A percentile compares a stretch with the other conserved stretches of the same genome.
phyloP scores from a whole-genome alignment of 768 basidiomycete species.

The Xerocomus spinulosus region DNA sequence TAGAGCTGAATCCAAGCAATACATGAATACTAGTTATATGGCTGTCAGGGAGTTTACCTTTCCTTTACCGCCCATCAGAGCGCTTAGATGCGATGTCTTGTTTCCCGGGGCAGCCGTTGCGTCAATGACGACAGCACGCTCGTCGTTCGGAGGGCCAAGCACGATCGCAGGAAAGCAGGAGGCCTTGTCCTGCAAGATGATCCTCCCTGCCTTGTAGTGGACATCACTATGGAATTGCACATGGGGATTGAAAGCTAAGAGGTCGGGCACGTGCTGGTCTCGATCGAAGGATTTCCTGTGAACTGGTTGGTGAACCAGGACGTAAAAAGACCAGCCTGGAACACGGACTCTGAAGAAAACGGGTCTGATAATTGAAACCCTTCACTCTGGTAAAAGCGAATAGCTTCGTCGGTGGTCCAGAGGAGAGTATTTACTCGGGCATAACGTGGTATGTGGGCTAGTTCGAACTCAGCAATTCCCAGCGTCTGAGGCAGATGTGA shows the following conservation, averaged over 20 bases:
- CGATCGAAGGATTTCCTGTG: conserved; percentile 58
- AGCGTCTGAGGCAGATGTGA: neutral
- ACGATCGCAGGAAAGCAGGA: conserved; percentile 93
- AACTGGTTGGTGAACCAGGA: conserved; percentile 2
- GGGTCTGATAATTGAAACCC: conserved; percentile 55
- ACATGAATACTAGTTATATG: neutral
- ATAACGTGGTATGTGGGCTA: conserved; percentile 78
- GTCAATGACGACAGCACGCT: conserved; percentile 67
- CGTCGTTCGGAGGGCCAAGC: conserved; percentile 63
- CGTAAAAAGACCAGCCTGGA: neutral
- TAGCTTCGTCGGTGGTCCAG: conserved; percentile 64
- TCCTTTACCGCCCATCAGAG: conserved; percentile 78
- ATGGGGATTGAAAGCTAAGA: conserved; percentile 71
- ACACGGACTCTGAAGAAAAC: conserved; percentile 45
- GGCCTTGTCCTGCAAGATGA: conserved; percentile 97
- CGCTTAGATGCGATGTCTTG: conserved; percentile 92
- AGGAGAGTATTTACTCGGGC: conserved; percentile 74
- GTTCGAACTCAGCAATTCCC: neutral
- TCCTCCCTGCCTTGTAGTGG: conserved; percentile 69
- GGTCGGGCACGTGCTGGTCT: conserved; percentile 79
- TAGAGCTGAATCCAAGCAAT: conserved; percentile 46
- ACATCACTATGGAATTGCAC: conserved; percentile 64
- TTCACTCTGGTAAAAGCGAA: conserved; percentile 48
- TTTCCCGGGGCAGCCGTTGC: conserved; percentile 97
- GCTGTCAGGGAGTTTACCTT: conserved; percentile 44